Evolutionary conservation across 108 stramenopile species (phyloP).

Genomic region (Cyclostephanos tholiformis): DNA sequence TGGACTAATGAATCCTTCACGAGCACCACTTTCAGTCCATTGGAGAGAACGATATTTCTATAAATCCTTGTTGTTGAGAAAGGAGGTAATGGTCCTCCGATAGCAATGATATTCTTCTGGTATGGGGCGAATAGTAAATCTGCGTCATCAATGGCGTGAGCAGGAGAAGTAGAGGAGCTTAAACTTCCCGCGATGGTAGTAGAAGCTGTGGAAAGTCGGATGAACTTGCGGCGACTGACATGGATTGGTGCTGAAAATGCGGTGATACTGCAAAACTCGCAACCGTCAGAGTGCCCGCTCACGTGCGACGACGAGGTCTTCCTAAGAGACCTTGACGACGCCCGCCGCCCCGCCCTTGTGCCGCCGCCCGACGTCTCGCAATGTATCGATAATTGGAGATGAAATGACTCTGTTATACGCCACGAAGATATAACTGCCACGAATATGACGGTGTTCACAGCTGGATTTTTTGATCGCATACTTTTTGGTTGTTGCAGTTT

Average conservation of each 20-base stretch:
- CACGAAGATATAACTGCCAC: background rate
- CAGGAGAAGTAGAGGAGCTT: background rate
- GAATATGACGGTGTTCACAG: background rate
- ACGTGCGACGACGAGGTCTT: background rate
- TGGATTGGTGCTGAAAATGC: slow-evolving; percentile 9
- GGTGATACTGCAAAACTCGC: background rate
- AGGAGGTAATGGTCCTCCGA: slow-evolving; percentile 44
- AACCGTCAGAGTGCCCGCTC: background rate
- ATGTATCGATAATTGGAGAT: background rate
- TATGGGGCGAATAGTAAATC: slow-evolving; percentile 5
- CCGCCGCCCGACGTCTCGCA: too few species aligned
- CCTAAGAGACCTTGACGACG: background rate
- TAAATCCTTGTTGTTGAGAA: slow-evolving; percentile 67
- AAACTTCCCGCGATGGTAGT: slow-evolving; percentile 4
- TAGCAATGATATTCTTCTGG: slow-evolving; percentile 31
- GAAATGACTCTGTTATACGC: slow-evolving; percentile 5
- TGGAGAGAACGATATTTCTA: slow-evolving; percentile 59
- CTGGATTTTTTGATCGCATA: background rate
- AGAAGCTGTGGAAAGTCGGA: slow-evolving; percentile 7
- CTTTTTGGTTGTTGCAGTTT: too few species aligned
- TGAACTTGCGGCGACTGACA: slow-evolving; percentile 27
- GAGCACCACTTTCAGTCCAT: slow-evolving; percentile 66
- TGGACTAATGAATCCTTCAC: slow-evolving; percentile 57
- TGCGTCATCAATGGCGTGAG: slow-evolving; percentile 3
- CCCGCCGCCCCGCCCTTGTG: too few species aligned